These are phyloP conservation scores for Stephania yunnanensis DNA, from an alignment of 164 flowering plant species.

Conservation along the genomic window DNA sequence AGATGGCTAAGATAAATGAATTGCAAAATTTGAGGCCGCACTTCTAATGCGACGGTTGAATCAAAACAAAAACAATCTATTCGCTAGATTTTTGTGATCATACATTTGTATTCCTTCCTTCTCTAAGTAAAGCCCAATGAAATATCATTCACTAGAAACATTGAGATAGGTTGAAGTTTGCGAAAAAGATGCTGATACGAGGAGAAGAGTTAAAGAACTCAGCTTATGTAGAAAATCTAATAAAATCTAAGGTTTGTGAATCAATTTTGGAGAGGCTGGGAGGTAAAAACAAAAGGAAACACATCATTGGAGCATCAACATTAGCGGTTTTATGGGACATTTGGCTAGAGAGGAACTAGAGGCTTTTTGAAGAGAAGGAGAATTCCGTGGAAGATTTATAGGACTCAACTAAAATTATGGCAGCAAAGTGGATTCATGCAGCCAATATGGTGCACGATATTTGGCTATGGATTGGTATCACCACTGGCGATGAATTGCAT, in stretches of 20 bases:
- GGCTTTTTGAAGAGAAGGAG: too few relatives aligned
- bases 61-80: background rate
- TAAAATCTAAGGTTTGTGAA: background rate
- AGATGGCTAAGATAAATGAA: background rate
- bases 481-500: too few relatives aligned
- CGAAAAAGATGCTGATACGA: background rate
- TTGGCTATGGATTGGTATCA: too few relatives aligned
- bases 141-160: background rate
- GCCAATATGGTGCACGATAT: too few relatives aligned
- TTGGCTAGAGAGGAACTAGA: too few relatives aligned
- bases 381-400: too few relatives aligned
- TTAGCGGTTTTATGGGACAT: too few relatives aligned
- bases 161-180: background rate
- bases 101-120: background rate
- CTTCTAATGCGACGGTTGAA: background rate
- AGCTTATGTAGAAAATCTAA: background rate
- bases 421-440: too few relatives aligned
- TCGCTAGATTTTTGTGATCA: background rate
- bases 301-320: too few relatives aligned
- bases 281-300: too few relatives aligned
- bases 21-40: background rate
- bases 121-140: background rate
- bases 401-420: too few relatives aligned
- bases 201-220: background rate
- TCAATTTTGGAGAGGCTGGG: too few relatives aligned